Evolutionary conservation across 2,329 filamentous ascomycete genomes (phyloP), one percentile per base, ranked within the genome.

Genomic region (Triangularia verruculosa): DNA sequence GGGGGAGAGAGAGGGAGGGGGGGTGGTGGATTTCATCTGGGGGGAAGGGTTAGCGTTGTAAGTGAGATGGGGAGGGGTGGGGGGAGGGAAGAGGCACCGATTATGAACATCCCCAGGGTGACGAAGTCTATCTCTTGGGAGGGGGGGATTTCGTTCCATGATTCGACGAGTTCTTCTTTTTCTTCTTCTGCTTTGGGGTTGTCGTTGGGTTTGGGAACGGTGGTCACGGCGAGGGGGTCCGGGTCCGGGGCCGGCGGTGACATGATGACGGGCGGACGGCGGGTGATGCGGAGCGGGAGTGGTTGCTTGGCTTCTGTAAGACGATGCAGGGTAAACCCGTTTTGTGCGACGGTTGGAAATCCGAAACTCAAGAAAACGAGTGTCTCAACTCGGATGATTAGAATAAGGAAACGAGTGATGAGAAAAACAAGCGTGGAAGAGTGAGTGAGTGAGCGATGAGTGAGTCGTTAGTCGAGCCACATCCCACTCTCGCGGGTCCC

Each of bases 21-120:
- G 86, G 81, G 72, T 92, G 96, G 71, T 97, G 90, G 71, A 98
- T 98, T 65, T 97, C 92, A 80, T 98, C 93, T 78, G 30, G 5
- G 27, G 7, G 61, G 54, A 28, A 20, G 22, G 15, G 58, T 47
- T 62, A 47, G 28, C 32, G 22, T 15, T 3, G n/a, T 39, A n/a
- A 5, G 13, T 32, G 27, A 7, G 12, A 27, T 25, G 9, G 27
- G 17, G 22, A 54, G 25, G 25, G 24, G 13, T 7, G 28, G 25
- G 27, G 39, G 22, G 32, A 15, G 57, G 15, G 24, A n/a, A 25
- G 32, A 32, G n/a, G 66, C 77, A 89, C 87, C 88, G 66, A 91
- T 86, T 58, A 90, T 91, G 71, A 91, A 88, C 88, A 91, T 90
- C 71, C 88, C 89, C 71, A 91, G 72, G 0, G 87, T 89, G 64